These are phyloP conservation scores for Rhododendron henanense DNA, from an alignment of 148 eudicot genomes.

Conservation along the genomic window DNA sequence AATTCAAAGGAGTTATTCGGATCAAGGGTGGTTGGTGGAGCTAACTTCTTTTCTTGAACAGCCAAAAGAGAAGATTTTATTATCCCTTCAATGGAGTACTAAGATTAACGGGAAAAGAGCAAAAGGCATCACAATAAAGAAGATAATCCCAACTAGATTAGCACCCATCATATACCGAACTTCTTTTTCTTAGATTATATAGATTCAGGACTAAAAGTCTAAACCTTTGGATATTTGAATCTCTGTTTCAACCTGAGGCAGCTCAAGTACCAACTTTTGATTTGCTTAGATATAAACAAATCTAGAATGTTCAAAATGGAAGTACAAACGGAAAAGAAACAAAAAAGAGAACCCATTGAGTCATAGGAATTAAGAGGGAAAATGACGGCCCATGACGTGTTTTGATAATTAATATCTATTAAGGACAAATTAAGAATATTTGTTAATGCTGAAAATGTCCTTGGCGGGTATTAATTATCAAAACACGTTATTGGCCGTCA, in stretches of 20 bases:
- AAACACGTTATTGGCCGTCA: no score
- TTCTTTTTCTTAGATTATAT: no score
- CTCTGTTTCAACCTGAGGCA: background rate
- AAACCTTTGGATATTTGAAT: background rate
- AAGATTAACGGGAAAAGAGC: background rate
- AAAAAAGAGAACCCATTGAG: no score
- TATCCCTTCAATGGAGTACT: background rate
- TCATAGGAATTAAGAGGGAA: no score
- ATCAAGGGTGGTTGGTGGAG: background rate
- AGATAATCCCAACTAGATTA: background rate
- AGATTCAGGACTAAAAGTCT: no score
- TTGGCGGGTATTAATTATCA: no score
- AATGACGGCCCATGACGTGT: no score
- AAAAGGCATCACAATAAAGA: background rate
- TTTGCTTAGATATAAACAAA: background rate
- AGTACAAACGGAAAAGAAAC: background rate
- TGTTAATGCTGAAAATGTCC: no score
- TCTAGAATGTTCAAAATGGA: background rate
- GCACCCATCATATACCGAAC: background rate
- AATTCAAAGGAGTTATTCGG: background rate
- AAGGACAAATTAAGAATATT: no score
- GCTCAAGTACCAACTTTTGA: background rate
- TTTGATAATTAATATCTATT: no score
- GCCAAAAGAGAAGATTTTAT: background rate
- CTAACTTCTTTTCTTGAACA: no score